These are phyloP conservation scores for Brassica incana DNA, from an alignment of 345 rosid species.

Conservation along the genomic window DNA sequence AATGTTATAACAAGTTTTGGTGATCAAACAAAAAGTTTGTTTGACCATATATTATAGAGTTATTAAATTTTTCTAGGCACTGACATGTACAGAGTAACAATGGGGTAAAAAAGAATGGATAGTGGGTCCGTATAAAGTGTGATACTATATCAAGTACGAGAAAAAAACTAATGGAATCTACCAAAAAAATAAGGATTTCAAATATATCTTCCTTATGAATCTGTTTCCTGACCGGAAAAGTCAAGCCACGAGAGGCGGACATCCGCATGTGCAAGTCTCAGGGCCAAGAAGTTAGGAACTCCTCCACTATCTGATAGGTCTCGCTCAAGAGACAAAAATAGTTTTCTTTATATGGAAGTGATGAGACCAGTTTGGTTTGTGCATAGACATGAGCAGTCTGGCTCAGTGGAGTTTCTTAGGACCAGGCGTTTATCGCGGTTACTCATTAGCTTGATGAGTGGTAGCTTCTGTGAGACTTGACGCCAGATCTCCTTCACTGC, in stretches of 20 bases:
- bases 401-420: constrained; percentile 50
- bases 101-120: not conserved
- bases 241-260: not conserved
- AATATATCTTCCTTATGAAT: constrained; percentile 24
- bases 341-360: constrained; percentile 39
- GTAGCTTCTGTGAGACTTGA: constrained; percentile 76
- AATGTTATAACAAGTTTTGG: too few species aligned
- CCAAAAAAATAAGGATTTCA: constrained; percentile 22
- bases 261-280: constrained; percentile 4
- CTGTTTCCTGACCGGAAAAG: constrained; percentile 10
- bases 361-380: constrained; percentile 62
- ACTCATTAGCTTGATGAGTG: constrained; percentile 76
- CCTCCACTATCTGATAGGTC: constrained; percentile 6
- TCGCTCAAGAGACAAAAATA: constrained; percentile 23
- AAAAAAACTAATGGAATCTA: constrained; percentile 33
- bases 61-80: too few species aligned
- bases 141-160: constrained; percentile 17
- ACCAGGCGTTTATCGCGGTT: constrained; percentile 83
- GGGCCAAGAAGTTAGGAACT: constrained; percentile 14
- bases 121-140: constrained; percentile 32
- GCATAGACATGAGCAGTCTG: constrained; percentile 79
- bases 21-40: too few species aligned
- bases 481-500: constrained; percentile 92
- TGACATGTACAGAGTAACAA: constrained; percentile 25
- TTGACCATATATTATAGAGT: too few species aligned